Base-by-base conservation (phyloP, 2,329 filamentous ascomycete species). In the Phialocephala sp. region DNA sequence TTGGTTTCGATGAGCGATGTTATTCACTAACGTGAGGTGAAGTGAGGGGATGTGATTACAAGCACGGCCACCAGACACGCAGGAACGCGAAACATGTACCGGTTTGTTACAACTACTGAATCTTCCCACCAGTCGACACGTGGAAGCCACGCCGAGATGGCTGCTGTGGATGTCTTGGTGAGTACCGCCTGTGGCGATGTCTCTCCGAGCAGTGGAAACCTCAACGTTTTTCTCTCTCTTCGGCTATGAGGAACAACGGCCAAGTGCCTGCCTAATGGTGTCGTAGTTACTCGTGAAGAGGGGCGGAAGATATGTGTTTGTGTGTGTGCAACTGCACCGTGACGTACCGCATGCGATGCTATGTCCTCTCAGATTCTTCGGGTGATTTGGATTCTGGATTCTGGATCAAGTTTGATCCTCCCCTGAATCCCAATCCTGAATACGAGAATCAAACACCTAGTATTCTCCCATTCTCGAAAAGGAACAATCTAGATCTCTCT, bases 181-280 rank as follows among this genome's bases (percentile, higher is more conserved):
- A 54, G 15, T 24, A 54, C 50, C 35, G 15, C 24, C 24, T 54
- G 18, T 54, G 50, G 12, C 12, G 50, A 54, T 54, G 50, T 54
- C 50, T 54, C 50, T 54, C 1, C 12, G n/a, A 9, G 1, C 2
- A 8, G 50, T 54, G 50, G 15, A 4, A 32, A 1, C 24, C 12
- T 54, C 24, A 54, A 54, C 22, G 27, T 12, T 12, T 54, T 32
- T n/a, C 6, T 32, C 27, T 3, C 27, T 32, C 27, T 3, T 6
- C 6, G 27, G 27, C 22, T 32, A 32, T n/a, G 22, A n/a, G 24
- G 3, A 27, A n/a, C 12, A 54, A 32, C 20, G 50, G 50, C 6
- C 12, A 54, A 18, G n/a, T 8, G 43, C 3, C 20, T 9, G 43
- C 8, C n/a, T 24, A 35, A n/a, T 15, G 24, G 9, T 18, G 14